Conservation (phyloP, 495 filamentous ascomycete species). For the Penicillium simplicissimum region DNA sequence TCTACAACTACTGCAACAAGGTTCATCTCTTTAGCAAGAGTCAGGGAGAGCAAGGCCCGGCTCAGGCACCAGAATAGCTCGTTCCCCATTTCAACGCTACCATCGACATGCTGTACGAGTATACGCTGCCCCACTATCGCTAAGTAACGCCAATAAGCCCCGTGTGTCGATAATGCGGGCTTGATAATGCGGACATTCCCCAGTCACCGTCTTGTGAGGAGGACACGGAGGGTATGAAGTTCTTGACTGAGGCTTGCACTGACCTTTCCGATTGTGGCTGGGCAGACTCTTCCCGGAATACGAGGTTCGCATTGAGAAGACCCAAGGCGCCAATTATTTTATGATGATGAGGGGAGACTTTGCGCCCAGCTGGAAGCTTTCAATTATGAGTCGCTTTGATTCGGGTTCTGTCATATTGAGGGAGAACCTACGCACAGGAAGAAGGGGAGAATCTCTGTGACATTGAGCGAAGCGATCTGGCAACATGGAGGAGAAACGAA, state of each 20-base stretch:
- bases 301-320: neutral
- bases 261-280: neutral
- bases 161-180: neutral
- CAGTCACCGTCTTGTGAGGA: neutral
- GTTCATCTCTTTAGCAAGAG: neutral
- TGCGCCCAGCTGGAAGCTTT: neutral
- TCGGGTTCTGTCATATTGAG: neutral
- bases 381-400: neutral
- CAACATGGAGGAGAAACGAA: no score
- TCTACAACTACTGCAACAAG: neutral
- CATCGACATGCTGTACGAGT: neutral
- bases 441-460: no score
- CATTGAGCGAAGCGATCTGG: no score
- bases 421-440: no score
- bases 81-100: neutral
- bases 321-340: neutral
- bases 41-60: neutral
- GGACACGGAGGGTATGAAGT: slow-evolving; percentile 1
- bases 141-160: neutral
- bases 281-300: neutral
- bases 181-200: neutral
- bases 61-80: neutral
- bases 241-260: neutral
- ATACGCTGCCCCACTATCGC: neutral
- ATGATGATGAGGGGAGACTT: neutral